Percentiles rank a stretch among this genome's conserved stretches.
Conservation (phyloP, 176 grass and related monocot species). For the Avena insularis region DNA sequence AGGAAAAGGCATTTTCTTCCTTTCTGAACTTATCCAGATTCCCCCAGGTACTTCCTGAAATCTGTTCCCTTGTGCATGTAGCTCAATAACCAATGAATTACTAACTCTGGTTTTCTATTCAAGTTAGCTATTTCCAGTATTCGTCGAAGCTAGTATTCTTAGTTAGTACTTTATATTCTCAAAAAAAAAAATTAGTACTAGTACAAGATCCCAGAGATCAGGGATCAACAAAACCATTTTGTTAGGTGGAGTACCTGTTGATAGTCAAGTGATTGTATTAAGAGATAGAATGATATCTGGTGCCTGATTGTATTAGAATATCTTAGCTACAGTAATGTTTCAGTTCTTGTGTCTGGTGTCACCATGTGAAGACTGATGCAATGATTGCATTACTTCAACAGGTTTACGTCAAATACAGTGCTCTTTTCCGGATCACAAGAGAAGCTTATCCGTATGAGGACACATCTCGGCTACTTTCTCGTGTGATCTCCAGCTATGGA, state of each 20-base stretch:
- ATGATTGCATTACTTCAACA: slow-evolving; percentile 31
- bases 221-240: not conserved
- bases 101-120: slow-evolving; percentile 3
- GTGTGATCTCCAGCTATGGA: slow-evolving; percentile 63
- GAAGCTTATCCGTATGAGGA: slow-evolving; percentile 81
- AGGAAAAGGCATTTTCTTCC: slow-evolving; percentile 62
- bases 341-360: not conserved
- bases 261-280: not conserved
- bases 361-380: no score
- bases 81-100: slow-evolving; percentile 18
- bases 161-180: not conserved
- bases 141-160: not conserved
- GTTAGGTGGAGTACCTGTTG: not conserved
- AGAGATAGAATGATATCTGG: not conserved
- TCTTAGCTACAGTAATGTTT: not conserved
- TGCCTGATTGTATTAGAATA: slow-evolving; percentile 15
- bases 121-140: slow-evolving; percentile 11
- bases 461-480: slow-evolving; percentile 62
- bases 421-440: slow-evolving; percentile 80
- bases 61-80: not conserved
- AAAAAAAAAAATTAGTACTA: no score
- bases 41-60: slow-evolving; percentile 66
- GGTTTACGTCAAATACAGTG: slow-evolving; percentile 92
- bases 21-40: slow-evolving; percentile 79
- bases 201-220: slow-evolving; percentile 15